These are phyloP conservation scores for Hydrangea macrophylla DNA, from an alignment of 148 eudicot species.

Conservation along the genomic window DNA sequence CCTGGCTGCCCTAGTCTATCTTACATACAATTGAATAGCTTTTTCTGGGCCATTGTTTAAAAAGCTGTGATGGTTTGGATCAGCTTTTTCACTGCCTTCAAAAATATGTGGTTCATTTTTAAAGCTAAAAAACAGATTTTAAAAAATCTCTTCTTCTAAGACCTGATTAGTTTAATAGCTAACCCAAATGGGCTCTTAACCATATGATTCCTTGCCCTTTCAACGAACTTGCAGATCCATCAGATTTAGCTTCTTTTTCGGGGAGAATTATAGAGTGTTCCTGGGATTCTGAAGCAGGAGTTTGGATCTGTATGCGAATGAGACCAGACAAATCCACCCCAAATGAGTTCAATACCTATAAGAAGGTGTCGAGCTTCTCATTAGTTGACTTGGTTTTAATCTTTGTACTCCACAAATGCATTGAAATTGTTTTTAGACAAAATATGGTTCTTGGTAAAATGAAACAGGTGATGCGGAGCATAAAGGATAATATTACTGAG, in stretches of 20 bases:
- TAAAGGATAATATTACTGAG: conserved; percentile 82
- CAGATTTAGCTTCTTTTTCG: conserved; percentile 42
- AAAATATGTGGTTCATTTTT: background rate
- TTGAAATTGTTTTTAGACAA: background rate
- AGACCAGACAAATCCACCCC: conserved; percentile 74
- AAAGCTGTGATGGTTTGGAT: too few relatives aligned
- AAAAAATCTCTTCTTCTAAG: too few relatives aligned
- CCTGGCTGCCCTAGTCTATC: too few relatives aligned
- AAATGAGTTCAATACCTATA: conserved; percentile 80
- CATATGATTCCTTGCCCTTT: conserved; percentile 70
- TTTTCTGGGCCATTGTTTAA: too few relatives aligned
- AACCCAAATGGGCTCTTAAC: too few relatives aligned
- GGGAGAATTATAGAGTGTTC: conserved; percentile 92
- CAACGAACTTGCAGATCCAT: too few relatives aligned
- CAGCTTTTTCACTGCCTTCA: too few relatives aligned
- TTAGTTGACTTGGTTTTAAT: background rate
- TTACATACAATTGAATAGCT: too few relatives aligned
- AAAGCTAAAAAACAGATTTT: too few relatives aligned
- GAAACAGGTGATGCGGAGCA: conserved; percentile 83
- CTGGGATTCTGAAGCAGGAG: conserved; percentile 53
- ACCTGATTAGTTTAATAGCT: too few relatives aligned
- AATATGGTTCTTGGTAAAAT: background rate
- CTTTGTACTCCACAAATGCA: too few relatives aligned
- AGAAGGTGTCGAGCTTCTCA: conserved; percentile 45
- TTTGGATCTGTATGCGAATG: conserved; percentile 72